These are phyloP conservation scores for Tubosaeta sp. DNA, from an alignment of 768 basidiomycete genomes.

Conservation along the genomic window DNA sequence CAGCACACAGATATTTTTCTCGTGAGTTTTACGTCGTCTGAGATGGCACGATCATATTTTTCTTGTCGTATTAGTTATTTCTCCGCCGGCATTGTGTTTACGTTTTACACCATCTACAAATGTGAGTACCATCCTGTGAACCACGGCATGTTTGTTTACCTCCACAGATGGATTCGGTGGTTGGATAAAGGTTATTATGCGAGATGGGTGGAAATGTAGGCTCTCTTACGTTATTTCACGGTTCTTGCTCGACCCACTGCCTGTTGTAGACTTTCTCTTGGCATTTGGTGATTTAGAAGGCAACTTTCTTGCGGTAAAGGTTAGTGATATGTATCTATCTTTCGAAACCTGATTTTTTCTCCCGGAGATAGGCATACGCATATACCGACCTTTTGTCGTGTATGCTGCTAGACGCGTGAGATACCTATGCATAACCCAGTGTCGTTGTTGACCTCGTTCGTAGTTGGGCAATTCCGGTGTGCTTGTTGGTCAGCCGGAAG, in stretches of 20 bases:
- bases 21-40: slow-evolving; percentile 43
- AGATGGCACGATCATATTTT: background rate
- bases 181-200: slow-evolving; percentile 65
- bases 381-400: slow-evolving; percentile 85
- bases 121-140: slow-evolving; percentile 44
- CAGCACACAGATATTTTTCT: slow-evolving; percentile 75
- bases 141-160: background rate
- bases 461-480: slow-evolving; percentile 87
- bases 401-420: slow-evolving; percentile 86
- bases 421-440: background rate
- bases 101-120: slow-evolving; percentile 85
- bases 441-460: slow-evolving; percentile 1
- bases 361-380: slow-evolving; percentile 55
- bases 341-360: background rate
- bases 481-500: slow-evolving; percentile 74
- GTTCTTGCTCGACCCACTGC: background rate
- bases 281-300: slow-evolving; percentile 80
- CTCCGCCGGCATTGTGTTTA: slow-evolving; percentile 65
- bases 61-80: slow-evolving; percentile 52
- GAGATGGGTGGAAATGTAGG: slow-evolving; percentile 89
- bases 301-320: slow-evolving; percentile 81
- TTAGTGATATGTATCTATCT: slow-evolving; percentile 16
- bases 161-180: slow-evolving; percentile 69
- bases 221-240: slow-evolving; percentile 2
- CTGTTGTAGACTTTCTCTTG: slow-evolving; percentile 68